phyloP scores from a whole-genome alignment of 31 red algal species.

The Porphyra umbilicalis region DNA sequence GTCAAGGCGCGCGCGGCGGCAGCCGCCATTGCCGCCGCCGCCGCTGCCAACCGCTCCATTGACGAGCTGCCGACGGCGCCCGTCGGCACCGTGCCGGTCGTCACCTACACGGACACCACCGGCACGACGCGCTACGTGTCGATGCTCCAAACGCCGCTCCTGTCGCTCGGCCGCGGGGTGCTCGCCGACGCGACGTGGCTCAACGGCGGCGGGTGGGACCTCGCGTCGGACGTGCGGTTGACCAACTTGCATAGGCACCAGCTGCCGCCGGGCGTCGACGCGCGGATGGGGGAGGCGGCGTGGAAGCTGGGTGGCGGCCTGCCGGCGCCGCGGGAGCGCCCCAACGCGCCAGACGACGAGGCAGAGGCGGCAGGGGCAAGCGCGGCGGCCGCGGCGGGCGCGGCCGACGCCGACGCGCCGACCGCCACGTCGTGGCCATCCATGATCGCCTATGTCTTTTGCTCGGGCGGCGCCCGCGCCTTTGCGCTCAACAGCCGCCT shows the following conservation, averaged over 20 bases:
- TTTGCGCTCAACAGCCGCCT: neutral
- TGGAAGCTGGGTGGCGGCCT: neutral
- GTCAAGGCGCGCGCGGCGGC: neutral
- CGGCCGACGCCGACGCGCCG: neutral
- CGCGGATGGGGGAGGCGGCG: neutral
- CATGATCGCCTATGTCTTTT: neutral
- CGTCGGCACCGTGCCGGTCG: neutral
- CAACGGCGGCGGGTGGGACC: neutral
- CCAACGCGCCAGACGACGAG: too few relatives aligned
- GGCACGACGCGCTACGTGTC: neutral
- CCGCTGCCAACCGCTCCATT: too few relatives aligned
- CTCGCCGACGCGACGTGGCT: neutral
- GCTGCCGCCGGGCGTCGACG: neutral
- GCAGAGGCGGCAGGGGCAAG: neutral
- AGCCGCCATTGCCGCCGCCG: neutral
- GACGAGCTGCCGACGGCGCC: neutral
- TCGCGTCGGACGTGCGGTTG: neutral
- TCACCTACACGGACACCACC: neutral
- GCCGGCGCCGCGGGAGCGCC: neutral
- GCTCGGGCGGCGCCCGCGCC: neutral
- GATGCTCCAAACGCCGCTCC: neutral
- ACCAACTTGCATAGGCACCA: neutral
- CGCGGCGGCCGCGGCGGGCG: neutral
- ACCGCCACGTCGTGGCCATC: neutral
- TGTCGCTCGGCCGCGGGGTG: neutral